Conservation (phyloP, 2,329 filamentous ascomycete genomes). For the Alternaria sp. region DNA sequence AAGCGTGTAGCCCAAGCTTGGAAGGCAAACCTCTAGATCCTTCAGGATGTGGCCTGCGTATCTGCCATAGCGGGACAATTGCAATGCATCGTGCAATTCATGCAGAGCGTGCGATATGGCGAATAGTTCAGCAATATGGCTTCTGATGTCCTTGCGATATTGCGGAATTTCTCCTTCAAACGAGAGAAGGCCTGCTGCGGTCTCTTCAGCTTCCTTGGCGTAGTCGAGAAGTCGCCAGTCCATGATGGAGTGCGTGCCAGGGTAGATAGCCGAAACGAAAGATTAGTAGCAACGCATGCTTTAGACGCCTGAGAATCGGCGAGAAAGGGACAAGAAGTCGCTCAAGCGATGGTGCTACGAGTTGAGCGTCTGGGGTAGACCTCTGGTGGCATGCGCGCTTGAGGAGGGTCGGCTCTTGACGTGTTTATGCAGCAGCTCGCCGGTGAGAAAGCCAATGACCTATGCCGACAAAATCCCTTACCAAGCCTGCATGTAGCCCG, state of each 20-base stretch:
- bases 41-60: slow-evolving; percentile 50
- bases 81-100: slow-evolving; percentile 57
- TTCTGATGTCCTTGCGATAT: slow-evolving; percentile 62
- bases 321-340: slow-evolving; percentile 18
- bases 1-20: slow-evolving; percentile 62
- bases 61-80: slow-evolving; percentile 51
- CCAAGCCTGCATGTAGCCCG: slow-evolving; percentile 45
- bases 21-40: slow-evolving; percentile 60
- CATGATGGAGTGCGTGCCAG: slow-evolving; percentile 45
- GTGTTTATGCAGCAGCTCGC: slow-evolving; percentile 47
- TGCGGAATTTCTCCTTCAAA: slow-evolving; percentile 63
- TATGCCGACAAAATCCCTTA: slow-evolving; percentile 45
- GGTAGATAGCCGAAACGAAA: slow-evolving; percentile 31
- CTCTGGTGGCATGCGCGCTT: slow-evolving; percentile 33
- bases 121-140: slow-evolving; percentile 64
- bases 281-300: slow-evolving; percentile 27
- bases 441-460: slow-evolving; percentile 46
- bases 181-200: slow-evolving; percentile 59
- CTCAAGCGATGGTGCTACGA: slow-evolving; percentile 40
- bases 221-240: slow-evolving; percentile 51
- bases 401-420: slow-evolving; percentile 44
- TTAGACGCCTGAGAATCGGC: slow-evolving; percentile 22
- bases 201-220: slow-evolving; percentile 62
- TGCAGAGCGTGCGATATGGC: slow-evolving; percentile 62
- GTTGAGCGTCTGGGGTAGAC: slow-evolving; percentile 39